Evolutionary conservation across 306 rosid species (phyloP).

Genomic region (Fragaria ananassa): DNA sequence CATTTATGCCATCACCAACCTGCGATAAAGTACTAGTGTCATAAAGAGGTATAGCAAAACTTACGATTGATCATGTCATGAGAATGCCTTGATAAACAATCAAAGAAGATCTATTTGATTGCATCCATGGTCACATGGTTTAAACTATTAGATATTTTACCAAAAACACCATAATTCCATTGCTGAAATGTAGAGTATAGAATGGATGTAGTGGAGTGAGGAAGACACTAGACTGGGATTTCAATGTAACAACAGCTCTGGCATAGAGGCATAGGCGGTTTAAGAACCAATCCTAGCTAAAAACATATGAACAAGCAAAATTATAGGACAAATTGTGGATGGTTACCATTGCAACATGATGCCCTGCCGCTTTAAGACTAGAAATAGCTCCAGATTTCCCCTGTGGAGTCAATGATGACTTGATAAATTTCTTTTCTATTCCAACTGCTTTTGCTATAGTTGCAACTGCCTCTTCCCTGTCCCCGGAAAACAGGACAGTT

Average conservation of each 20-base stretch:
- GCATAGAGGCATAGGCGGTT: neutral
- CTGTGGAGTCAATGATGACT: constrained; percentile 79
- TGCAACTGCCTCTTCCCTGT: constrained; percentile 99
- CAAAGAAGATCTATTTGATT: neutral
- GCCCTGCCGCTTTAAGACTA: constrained; percentile 76
- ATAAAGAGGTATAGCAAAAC: neutral
- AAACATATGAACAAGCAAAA: constrained; percentile 13
- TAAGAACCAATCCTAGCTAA: neutral
- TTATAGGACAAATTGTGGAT: constrained; percentile 18
- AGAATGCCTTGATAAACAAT: neutral
- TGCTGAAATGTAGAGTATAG: neutral
- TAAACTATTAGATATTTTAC: neutral
- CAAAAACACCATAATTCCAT: neutral
- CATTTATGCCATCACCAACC: constrained; percentile 99
- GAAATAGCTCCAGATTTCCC: constrained; percentile 74
- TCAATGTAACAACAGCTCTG: constrained; percentile 9
- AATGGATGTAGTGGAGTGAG: neutral
- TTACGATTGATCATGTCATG: neutral
- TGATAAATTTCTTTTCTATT: constrained; percentile 55
- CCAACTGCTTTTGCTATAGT: constrained; percentile 79
- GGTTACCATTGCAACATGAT: constrained; percentile 89
- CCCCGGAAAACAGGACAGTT: constrained; percentile 85
- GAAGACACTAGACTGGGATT: neutral
- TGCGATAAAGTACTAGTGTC: constrained; percentile 29
- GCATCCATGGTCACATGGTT: neutral